A percentile compares a stretch with the other conserved stretches of the same genome.
Evolutionary conservation across 139 green algal genomes (phyloP).

Genomic region (Zygnema circumcarinatum): DNA sequence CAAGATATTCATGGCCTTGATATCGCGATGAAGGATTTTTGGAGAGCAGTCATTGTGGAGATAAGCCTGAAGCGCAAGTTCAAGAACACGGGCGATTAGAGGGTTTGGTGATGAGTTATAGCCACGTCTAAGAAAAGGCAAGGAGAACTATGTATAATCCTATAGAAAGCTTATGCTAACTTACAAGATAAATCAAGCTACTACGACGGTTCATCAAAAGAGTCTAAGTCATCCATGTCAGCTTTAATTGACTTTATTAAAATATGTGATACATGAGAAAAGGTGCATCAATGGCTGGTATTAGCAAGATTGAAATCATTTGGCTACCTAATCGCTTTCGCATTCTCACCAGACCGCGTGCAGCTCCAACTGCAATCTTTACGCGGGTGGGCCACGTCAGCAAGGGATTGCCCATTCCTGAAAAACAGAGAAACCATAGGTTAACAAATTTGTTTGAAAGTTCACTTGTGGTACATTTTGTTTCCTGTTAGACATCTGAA

Average conservation of each 20-base stretch:
- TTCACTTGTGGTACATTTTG: no score
- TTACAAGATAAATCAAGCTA: no score
- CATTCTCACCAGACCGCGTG: slow-evolving; percentile 29
- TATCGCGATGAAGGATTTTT: slow-evolving; percentile 59
- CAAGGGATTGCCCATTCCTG: neutral
- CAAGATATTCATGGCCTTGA: slow-evolving; percentile 61
- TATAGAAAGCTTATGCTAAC: no score
- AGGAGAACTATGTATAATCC: neutral
- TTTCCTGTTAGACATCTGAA: no score
- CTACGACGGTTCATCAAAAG: no score
- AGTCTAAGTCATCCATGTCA: no score
- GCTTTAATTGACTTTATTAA: no score
- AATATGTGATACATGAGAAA: no score
- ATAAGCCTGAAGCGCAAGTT: slow-evolving; percentile 25
- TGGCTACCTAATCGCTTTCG: no score
- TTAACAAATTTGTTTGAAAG: slow-evolving; percentile 6
- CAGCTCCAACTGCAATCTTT: slow-evolving; percentile 38
- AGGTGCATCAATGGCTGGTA: no score
- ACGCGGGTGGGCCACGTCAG: slow-evolving; percentile 20
- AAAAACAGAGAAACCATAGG: neutral
- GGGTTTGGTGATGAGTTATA: neutral
- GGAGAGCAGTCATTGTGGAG: slow-evolving; percentile 43
- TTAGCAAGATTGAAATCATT: no score
- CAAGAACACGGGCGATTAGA: no score
- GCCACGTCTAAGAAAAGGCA: neutral